Base-by-base conservation (phyloP, 805 yeast genomes). In the Kodamaea jinghongensis region DNA sequence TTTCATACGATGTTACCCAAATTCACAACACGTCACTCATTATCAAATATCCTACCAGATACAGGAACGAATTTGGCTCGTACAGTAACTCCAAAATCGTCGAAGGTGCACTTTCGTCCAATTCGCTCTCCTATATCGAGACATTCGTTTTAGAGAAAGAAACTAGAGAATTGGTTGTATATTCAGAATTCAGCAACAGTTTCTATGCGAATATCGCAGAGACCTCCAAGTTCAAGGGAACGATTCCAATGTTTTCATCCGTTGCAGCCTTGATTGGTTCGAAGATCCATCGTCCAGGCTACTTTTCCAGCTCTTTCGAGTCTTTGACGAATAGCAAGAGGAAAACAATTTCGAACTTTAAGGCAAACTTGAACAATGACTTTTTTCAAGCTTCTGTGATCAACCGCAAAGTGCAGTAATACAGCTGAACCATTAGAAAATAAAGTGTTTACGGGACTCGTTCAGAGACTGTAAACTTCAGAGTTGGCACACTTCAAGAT, bases 61-160 rank as follows among this genome's bases (percentile, higher is more conserved):
- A 16, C 31, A 17, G 33, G 5, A 17, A 28, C 32, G 38, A 36
- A n/a, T 32, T 28, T 20, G 38, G 38, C 8, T 22, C 32, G 28
- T 36, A 36, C 28, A 36, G 38, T 10, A 32, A 36, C 5, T 28
- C 28, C 28, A 17, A 6, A 3, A 36, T 17, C 17, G 30, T 26
- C 20, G 22, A 29, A 6, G 33, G 38, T 3, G 33, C 38, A 4
- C 16, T 20, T 27, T 15, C 16, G 2, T 27, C 38, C 12, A 36
- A 20, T 8, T 27, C 17, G 11, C 8, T 36, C n/a, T 17, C 22
- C 11, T 3, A 20, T 10, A 22, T 26, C 13, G 32, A 36, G 15
- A 36, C 38, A n/a, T 36, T 36, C 20, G 33, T 28, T 8, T 17
- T 36, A 16, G 11, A 29, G 14, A 17, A 25, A 4, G 38, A 29